These are phyloP conservation scores for Durotheca rogersii DNA, from an alignment of 495 filamentous ascomycete genomes.

Conservation along the genomic window DNA sequence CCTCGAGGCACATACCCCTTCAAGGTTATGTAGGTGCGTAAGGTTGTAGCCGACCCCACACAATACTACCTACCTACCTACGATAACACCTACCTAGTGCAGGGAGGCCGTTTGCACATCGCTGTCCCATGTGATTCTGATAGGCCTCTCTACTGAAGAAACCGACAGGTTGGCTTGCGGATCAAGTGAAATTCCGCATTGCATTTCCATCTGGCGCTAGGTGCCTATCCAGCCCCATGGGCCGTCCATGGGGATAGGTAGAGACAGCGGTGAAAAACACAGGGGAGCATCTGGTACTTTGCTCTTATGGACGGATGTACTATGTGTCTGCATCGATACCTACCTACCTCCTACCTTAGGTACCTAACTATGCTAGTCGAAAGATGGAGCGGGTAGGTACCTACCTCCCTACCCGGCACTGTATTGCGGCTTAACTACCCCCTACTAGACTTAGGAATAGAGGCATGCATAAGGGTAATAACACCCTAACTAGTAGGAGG, in stretches of 20 bases:
- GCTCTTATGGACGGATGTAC: not conserved
- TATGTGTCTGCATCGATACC: not conserved
- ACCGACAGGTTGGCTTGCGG: not conserved
- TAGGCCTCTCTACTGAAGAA: constrained; percentile 16
- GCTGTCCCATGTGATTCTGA: constrained; percentile 12
- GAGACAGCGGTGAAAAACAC: not conserved
- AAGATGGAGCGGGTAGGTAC: not conserved
- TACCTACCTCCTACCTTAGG: not conserved
- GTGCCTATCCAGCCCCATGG: not conserved
- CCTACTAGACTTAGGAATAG: too few species aligned
- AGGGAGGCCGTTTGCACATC: constrained; percentile 22
- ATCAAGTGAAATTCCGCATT: constrained; percentile 5
- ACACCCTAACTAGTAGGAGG: too few species aligned
- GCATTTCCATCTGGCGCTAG: not conserved
- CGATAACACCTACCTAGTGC: too few species aligned
- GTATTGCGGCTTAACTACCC: too few species aligned
- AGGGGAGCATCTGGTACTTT: not conserved
- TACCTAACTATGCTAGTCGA: not conserved
- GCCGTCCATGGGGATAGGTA: not conserved
- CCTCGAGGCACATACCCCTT: too few species aligned
- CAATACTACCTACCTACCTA: constrained; percentile 13
- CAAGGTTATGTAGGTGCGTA: too few species aligned
- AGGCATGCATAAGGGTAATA: too few species aligned
- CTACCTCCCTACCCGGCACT: too few species aligned
- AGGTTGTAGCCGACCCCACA: constrained; percentile 25